Evolutionary conservation across 2,329 filamentous ascomycete genomes (phyloP), one percentile per base, ranked within the genome.

Genomic region (Myrmaecium sp.): DNA sequence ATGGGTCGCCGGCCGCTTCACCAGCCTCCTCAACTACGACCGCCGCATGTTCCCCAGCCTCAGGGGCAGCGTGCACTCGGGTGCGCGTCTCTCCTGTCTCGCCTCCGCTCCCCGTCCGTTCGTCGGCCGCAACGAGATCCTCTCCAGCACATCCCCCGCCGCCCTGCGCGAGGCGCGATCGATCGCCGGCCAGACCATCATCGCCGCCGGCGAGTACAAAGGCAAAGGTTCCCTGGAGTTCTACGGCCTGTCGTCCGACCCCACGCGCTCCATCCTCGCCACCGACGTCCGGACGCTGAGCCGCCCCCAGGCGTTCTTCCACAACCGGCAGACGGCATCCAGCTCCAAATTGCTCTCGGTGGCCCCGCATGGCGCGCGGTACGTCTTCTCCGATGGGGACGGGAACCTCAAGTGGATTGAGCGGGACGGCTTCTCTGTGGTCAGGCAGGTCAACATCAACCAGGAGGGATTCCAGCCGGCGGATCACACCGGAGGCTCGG

Each of bases 381-480:
- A 94, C 17, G 81, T 82, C 11, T 79, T 79, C 36, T 80, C 80
- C 3, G 86, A 95, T 42, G 78, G 78, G 1, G 71, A 81, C 14
- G 86, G 86, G 0, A 71, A 75, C 26, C 51, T 95, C 35, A 86
- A 82, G 47, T 95, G 86, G 84, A 70, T 91, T 23, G 86, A 95
- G 51, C 64, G 84, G 18, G 82, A 94, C 42, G 83, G 79, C 1
- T 56, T 53, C 19, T 58, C 58, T 6, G 53, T 61, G 14, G 58
- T 72, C 4, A 55, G 68, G 9, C 54, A 55, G 1, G 64, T 64
- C 47, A 71, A 70, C 35, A 62, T 74, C 42, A 72, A 71, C 31
- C 51, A 56, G 7, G 31, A 29, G 5, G 10, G 23, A 13, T n/a
- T 14, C 7, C 28, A 25, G 17, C 13, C 17, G 17, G 20, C 24